Evolutionary conservation across 352 stramenopile genomes (phyloP).

Genomic region (Peronospora farinosa): DNA sequence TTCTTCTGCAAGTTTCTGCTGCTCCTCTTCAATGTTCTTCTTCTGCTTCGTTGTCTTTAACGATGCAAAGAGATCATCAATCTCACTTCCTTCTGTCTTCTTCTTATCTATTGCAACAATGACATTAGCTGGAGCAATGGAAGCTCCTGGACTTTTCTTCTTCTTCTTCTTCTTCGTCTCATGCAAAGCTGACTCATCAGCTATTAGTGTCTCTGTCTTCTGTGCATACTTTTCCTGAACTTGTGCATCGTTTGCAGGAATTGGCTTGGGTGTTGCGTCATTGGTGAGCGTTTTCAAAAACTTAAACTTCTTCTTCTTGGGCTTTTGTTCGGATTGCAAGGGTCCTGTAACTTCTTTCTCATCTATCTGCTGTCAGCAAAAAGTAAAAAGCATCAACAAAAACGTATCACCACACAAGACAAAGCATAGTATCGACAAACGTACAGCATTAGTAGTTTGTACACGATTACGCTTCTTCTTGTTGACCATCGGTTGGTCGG

Average conservation of each 20-base stretch:
- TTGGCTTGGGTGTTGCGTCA: conserved; percentile 11
- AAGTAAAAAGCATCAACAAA: conserved; percentile 6
- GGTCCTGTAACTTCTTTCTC: conserved; percentile 1
- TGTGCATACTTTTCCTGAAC: background rate
- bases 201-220: background rate
- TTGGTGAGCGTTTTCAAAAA: conserved; percentile 19
- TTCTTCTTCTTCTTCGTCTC: conserved; percentile 33
- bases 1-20: conserved; percentile 45
- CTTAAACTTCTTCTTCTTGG: conserved; percentile 25
- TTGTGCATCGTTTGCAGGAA: conserved; percentile 2
- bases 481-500: conserved; percentile 21
- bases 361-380: conserved; percentile 7
- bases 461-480: conserved; percentile 27
- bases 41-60: conserved; percentile 75
- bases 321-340: conserved; percentile 9
- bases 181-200: background rate
- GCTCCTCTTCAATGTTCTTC: conserved; percentile 46
- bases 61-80: conserved; percentile 74
- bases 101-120: conserved; percentile 19
- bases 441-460: conserved; percentile 12
- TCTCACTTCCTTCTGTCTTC: conserved; percentile 33
- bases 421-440: conserved; percentile 1
- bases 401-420: background rate
- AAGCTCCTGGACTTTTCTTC: conserved; percentile 24
- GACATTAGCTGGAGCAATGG: background rate